These are phyloP conservation scores for Lentithecium fluviatile DNA, from an alignment of 495 filamentous ascomycete genomes.

Conservation along the genomic window DNA sequence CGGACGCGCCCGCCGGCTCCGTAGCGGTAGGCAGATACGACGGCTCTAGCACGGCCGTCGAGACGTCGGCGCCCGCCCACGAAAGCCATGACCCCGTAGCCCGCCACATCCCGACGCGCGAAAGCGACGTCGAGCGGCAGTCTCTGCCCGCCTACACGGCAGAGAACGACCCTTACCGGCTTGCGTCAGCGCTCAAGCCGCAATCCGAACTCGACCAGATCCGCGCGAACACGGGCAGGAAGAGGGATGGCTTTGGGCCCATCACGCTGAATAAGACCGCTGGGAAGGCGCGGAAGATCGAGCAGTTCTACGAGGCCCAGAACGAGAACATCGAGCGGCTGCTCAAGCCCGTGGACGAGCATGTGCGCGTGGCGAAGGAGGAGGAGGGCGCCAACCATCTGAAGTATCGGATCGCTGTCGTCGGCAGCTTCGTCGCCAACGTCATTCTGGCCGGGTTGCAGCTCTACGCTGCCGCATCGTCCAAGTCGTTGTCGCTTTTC, in stretches of 20 bases:
- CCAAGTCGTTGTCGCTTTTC: slow-evolving; percentile 87
- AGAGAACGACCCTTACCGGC: slow-evolving; percentile 75
- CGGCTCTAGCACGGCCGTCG: slow-evolving; percentile 48
- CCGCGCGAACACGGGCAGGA: slow-evolving; percentile 77
- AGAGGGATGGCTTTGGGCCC: slow-evolving; percentile 58
- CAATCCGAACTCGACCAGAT: slow-evolving; percentile 75
- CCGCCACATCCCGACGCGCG: slow-evolving; percentile 43
- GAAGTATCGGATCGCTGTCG: slow-evolving; percentile 84
- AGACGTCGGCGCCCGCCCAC: slow-evolving; percentile 41
- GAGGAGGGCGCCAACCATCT: slow-evolving; percentile 76
- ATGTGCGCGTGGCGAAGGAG: slow-evolving; percentile 74
- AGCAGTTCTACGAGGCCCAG: slow-evolving; percentile 85
- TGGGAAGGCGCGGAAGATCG: slow-evolving; percentile 60
- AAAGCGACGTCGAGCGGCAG: slow-evolving; percentile 60
- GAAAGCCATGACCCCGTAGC: slow-evolving; percentile 47
- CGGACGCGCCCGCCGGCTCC: too few species aligned
- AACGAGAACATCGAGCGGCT: slow-evolving; percentile 91
- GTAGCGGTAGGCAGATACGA: background rate
- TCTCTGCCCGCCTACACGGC: slow-evolving; percentile 57
- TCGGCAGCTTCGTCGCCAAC: slow-evolving; percentile 86
- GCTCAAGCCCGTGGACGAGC: slow-evolving; percentile 90
- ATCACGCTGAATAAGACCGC: slow-evolving; percentile 44
- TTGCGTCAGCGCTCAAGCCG: slow-evolving; percentile 77
- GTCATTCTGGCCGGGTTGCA: slow-evolving; percentile 75
- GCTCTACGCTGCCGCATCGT: slow-evolving; percentile 83